phyloP scores from a whole-genome alignment of 805 yeast species.

The Naumovozyma baii region DNA sequence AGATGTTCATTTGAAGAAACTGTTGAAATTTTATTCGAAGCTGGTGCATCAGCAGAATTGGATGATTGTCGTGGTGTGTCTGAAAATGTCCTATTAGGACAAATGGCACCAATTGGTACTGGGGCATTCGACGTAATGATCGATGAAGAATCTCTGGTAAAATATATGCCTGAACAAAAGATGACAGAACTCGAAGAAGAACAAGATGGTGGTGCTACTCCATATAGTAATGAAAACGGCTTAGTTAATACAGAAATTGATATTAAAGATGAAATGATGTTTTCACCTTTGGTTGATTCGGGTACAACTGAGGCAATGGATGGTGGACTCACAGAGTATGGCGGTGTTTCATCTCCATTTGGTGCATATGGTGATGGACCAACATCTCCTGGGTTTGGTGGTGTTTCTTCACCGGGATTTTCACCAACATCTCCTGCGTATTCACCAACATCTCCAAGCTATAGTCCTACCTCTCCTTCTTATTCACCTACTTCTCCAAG shows the following conservation, averaged over 20 bases:
- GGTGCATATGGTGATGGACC: constrained; percentile 43
- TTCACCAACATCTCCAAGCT: constrained; percentile 74
- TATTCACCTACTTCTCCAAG: constrained; percentile 85
- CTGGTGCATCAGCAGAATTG: constrained; percentile 95
- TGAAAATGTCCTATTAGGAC: constrained; percentile 94
- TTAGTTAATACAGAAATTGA: constrained; percentile 51
- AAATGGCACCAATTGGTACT: constrained; percentile 97
- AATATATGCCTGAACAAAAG: constrained; percentile 35
- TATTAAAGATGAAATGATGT: constrained; percentile 64
- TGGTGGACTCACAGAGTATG: constrained; percentile 84
- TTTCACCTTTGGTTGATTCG: constrained; percentile 87
- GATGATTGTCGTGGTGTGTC: constrained; percentile 99
- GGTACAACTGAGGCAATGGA: constrained; percentile 65
- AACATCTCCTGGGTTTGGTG: constrained; percentile 48
- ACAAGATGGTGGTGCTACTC: constrained; percentile 81
- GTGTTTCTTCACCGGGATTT: constrained; percentile 57
- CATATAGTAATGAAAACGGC: constrained; percentile 65
- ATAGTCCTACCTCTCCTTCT: constrained; percentile 70
- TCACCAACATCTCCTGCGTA: constrained; percentile 70
- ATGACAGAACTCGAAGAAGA: constrained; percentile 34
- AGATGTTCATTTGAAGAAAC: constrained; percentile 99
- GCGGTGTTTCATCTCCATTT: constrained; percentile 50
- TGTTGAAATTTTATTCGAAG: constrained; percentile 92
- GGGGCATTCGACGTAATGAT: constrained; percentile 95
- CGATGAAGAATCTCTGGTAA: constrained; percentile 76